Evolutionary conservation across 1,284 basidiomycete genomes (phyloP), one percentile per base, ranked within the genome.

Genomic region (Leccinum subatratum): DNA sequence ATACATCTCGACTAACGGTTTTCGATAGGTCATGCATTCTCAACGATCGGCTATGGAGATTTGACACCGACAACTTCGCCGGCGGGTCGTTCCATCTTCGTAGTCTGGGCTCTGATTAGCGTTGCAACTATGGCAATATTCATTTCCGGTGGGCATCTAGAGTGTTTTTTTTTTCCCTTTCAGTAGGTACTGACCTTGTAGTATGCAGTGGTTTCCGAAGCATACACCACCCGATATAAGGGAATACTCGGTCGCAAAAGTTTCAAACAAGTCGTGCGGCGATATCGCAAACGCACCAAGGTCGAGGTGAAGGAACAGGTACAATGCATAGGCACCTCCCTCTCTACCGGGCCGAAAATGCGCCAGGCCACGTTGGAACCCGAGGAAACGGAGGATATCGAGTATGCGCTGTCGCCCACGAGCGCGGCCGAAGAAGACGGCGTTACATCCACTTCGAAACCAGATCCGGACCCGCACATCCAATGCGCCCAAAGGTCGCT

Each of bases 81-180:
- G 14, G 84, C 88, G 6, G 92, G 92, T 3, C 83, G 91, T 28
- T 86, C 88, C 6, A 82, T 94, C 61, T 94, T 95, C 75, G 85
- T 94, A 63, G 85, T 88, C 8, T 94, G 93, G 93, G 89, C 91
- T 0, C 77, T 95, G 58, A 77, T 91, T 9, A 91, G 91, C 25
- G 88, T 93, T 20, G 90, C 83, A 1, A 86, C 89, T 1, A 85
- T 93, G 83, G 91, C 90, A 0, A 86, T 90, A 45, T 80, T 92
- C 11, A 83, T 90, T 66, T 87, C 89, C 8, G 84, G 90, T 89
- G 66, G n/a, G 81, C 68, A 54, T 63, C 30, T 2, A n/a, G 3
- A 22, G 20, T 39, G 3, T 51, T 14, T 42, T 9, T 65, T n/a
- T n/a, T n/a, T n/a, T n/a, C n/a, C n/a, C n/a, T n/a, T n/a, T 18